Conservation (phyloP, 257 asterid species). For the Coffea eugenioides region DNA sequence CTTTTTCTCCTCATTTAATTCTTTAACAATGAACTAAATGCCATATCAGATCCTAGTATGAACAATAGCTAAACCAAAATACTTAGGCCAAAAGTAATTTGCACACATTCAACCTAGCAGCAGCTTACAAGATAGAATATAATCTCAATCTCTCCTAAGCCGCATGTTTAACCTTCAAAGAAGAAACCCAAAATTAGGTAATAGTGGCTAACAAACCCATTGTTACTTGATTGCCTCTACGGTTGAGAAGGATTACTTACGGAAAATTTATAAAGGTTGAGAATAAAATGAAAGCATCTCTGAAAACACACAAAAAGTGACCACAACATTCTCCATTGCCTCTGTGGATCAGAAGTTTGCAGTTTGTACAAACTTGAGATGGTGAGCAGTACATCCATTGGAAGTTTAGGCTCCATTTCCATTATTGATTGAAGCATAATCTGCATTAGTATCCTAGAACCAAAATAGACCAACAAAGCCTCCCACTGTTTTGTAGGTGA, state of each 20-base stretch:
- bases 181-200: neutral
- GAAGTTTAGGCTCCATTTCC: neutral
- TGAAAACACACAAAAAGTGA: neutral
- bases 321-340: neutral
- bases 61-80: neutral
- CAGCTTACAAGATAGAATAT: slow-evolving; percentile 4
- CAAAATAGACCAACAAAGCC: neutral
- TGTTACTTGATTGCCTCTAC: no score
- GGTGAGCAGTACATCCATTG: neutral
- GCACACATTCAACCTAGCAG: neutral
- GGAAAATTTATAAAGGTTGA: no score
- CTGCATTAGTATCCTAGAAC: neutral
- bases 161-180: neutral
- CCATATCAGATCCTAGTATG: neutral
- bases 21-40: neutral
- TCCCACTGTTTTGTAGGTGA: neutral
- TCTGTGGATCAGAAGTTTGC: neutral
- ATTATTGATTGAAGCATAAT: neutral
- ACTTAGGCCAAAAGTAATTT: neutral
- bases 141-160: neutral
- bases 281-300: neutral
- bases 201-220: no score
- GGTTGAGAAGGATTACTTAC: no score
- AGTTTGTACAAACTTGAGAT: neutral
- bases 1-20: neutral